Evolutionary conservation across 192 early-diverging fungal species (phyloP).

Genomic region (Phycomyces blakesleeanus): DNA sequence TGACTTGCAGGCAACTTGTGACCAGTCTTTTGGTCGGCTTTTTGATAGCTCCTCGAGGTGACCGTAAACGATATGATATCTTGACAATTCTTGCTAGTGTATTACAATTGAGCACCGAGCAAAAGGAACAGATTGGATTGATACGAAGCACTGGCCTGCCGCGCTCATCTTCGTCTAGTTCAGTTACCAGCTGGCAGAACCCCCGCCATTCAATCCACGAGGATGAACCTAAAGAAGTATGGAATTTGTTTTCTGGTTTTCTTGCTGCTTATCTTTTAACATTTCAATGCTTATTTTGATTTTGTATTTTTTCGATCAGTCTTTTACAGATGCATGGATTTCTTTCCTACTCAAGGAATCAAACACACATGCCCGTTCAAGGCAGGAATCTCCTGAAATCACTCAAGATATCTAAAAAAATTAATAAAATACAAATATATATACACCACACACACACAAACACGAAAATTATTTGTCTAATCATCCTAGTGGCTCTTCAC

Average conservation of each 20-base stretch:
- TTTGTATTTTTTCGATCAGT: slow-evolving; percentile 38
- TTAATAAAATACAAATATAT: neutral
- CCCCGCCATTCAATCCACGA: slow-evolving; percentile 36
- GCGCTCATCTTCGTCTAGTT: slow-evolving; percentile 35
- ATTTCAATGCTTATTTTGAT: too few species aligned
- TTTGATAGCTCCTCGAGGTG: slow-evolving; percentile 78
- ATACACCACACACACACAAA: neutral
- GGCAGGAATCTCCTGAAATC: neutral
- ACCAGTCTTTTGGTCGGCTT: slow-evolving; percentile 90
- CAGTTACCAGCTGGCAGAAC: slow-evolving; percentile 36
- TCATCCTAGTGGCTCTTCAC: too few species aligned
- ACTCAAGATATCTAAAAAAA: neutral
- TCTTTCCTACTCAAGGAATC: slow-evolving; percentile 74
- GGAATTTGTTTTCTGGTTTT: too few species aligned
- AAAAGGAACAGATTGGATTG: slow-evolving; percentile 79
- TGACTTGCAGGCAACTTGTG: slow-evolving; percentile 66
- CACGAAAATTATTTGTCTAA: too few species aligned
- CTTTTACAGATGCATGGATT: slow-evolving; percentile 79
- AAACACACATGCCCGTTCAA: slow-evolving; percentile 18
- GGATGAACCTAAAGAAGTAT: slow-evolving; percentile 24
- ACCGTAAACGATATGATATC: slow-evolving; percentile 89
- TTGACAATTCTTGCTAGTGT: slow-evolving; percentile 86
- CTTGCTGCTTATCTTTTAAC: too few species aligned
- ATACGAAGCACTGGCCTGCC: slow-evolving; percentile 52
- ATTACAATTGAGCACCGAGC: slow-evolving; percentile 82